Percentiles rank a stretch among this genome's conserved stretches.
phyloP scores from a whole-genome alignment of 108 stramenopile species.

The Cylindrotheca closterium region DNA sequence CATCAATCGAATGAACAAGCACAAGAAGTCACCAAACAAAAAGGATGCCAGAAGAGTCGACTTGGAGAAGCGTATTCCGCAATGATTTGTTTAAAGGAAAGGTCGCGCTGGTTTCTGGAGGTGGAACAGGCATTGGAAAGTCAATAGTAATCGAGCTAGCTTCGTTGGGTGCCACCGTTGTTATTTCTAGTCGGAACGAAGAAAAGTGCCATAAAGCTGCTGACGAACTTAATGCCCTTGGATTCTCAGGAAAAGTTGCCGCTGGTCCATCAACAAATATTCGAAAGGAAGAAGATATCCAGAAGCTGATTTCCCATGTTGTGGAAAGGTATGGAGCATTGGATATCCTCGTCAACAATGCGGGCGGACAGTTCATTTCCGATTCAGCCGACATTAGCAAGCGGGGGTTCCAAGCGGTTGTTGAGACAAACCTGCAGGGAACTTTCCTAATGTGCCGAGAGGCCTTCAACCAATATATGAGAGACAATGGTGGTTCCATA shows the following conservation, averaged over 20 bases:
- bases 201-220: constrained; percentile 62
- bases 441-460: constrained; percentile 80
- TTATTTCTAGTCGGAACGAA: constrained; percentile 71
- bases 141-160: constrained; percentile 69
- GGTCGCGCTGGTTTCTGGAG: constrained; percentile 85
- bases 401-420: constrained; percentile 75
- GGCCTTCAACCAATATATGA: constrained; percentile 79
- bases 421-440: constrained; percentile 78
- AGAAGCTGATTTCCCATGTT: constrained; percentile 49
- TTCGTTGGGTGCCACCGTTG: constrained; percentile 66
- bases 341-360: constrained; percentile 84
- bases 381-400: constrained; percentile 64
- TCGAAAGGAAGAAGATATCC: constrained; percentile 68
- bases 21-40: too few relatives aligned
- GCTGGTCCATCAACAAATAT: constrained; percentile 73
- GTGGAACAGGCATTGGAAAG: constrained; percentile 85
- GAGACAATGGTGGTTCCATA: constrained; percentile 76
- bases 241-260: constrained; percentile 36
- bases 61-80: constrained; percentile 62
- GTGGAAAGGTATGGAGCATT: constrained; percentile 52
- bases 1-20: too few relatives aligned
- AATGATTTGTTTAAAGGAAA: constrained; percentile 64
- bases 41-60: background rate
- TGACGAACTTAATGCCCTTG: constrained; percentile 47
- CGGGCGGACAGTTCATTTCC: constrained; percentile 81